Evolutionary conservation across 2,329 filamentous ascomycete species (phyloP), one percentile per base, ranked within the genome.

Genomic region (Xylariaceae sp.): DNA sequence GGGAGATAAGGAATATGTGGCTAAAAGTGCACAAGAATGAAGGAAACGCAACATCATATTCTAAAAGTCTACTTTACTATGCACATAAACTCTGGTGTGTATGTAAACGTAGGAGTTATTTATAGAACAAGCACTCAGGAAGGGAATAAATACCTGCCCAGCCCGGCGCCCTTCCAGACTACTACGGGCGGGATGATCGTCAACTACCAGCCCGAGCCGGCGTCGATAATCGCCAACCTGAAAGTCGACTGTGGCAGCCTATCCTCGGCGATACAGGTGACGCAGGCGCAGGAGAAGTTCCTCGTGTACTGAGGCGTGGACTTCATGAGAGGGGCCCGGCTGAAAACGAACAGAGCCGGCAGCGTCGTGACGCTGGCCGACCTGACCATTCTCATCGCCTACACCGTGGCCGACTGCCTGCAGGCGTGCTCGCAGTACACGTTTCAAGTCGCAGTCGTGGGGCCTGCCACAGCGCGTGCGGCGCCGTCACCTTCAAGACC

Each of bases 361-460:
- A 37, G 17, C 5, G n/a, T 24, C 11, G 26, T 44, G 13, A 12
- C 14, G 9, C 27, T 31, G 13, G 26, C 31, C 3, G 24, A 37
- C 21, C 15, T 35, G 12, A 15, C 32, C 13, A n/a, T 19, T 9
- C 14, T 31, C n/a, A 13, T 13, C 7, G 7, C 34, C 15, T 37
- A 38, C 15, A 35, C 34, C n/a, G 23, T 32, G 16, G 14, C 14
- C n/a, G 30, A 31, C 16, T 41, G 39, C 11, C 9, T 41, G 4
- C 17, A 41, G 14, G 34, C 39, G 23, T 36, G 34, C 29, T 23
- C 34, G 18, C 33, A 37, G 12, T 34, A 34, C 19, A 37, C 5
- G 7, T 11, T 11, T n/a, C n/a, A n/a, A 28, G 9, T 23, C 34
- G 15, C 17, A 26, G 23, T 5, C 4, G 7, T 29, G n/a, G 19